Evolutionary conservation across 371 early-diverging fungal genomes (phyloP), one percentile per base, ranked within the genome.

Genomic region (Mortierella sp.): DNA sequence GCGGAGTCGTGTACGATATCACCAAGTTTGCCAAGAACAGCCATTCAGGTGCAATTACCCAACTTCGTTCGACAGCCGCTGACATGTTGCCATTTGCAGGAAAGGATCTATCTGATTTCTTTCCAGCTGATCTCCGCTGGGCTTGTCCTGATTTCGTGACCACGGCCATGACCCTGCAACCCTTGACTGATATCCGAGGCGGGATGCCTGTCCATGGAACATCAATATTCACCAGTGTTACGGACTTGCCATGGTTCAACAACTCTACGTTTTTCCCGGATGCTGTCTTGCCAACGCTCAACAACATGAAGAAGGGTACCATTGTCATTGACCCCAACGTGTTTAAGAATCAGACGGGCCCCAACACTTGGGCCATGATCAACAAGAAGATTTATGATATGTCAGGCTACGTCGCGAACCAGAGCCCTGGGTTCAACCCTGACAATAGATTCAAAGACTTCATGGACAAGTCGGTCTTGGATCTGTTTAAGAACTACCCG

Each of bases 1-100:
- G 84, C 43, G 92, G 92, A 12, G 66, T 74, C 40, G 88, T 89
- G 16, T 91, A 87, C 65, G 89, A 90, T 65, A 82, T 88, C 47
- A 80, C 83, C 44, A 71, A 78, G 52, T 82, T 85, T 57, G 83
- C 69, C 57, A 83, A 65, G 80, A 82, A 74, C 67, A 60, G 63
- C 67, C 79, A 85, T 53, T 80, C 71, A 28, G 71, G 47, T 31
- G 45, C 50, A 65, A 79, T 55, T 41, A 76, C 41, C 25, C 54
- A 2, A 25, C 81, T 57, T 57, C 80, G 62, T 54, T 70, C 48
- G 60, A 1, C 40, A 28, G 29, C 31, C 14, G 24, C 52, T 7
- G 78, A 37, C 65, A 73, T 45, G 80, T 47, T n/a, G 28, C 56
- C 22, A 45, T 59, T 29, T 17, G 65, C 62, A 1, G 67, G 68